Base-by-base conservation (phyloP, 148 eudicot genomes). In the Simmondsia chinensis region DNA sequence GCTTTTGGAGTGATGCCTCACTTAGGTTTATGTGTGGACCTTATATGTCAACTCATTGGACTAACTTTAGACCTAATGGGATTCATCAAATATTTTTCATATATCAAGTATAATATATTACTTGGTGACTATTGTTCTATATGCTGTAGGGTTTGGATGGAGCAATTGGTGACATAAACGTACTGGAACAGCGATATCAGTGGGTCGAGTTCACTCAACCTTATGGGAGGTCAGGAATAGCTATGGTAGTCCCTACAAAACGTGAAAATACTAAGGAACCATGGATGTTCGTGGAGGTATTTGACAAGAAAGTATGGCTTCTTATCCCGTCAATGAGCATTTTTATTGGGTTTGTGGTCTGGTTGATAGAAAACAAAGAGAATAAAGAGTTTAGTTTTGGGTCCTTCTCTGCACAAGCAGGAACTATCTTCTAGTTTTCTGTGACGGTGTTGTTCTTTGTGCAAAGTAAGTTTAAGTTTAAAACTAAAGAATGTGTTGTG, bases 391-490 rank as follows among this genome's bases (percentile, higher is more conserved):
- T 66, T 29, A 19, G 29, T 1, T 40, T 15, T 24, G 59, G 17
- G 2, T 34, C 77, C 33, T 3, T 62, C 28, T 41, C 32, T 15
- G 24, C 57, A 8, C 48, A 47, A 15, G 23, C 52, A 33, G 55
- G 50, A 11, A 52, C 53, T 7, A 21, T 66, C 6, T 41, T 72
- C 19, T 62, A 69, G 77, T 68, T 72, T 27, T 62, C 77, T 22
- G 49, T 72, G 43, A 55, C 64, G 9, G 33, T 66, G 13, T 25
- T 66, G 13, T 66, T 68, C 49, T 57, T 71, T 31, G 59, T 62
- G 30, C 72, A 66, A 28, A 58, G 77, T 62, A 70, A 59, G 36
- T n/a, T n/a, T n/a, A n/a, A n/a, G n/a, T n/a, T n/a, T n/a, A n/a
- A n/a, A n/a, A n/a, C n/a, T n/a, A n/a, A n/a, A n/a, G n/a, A n/a